These are phyloP conservation scores for Macrophomina phaseolina DNA, from an alignment of 2,329 filamentous ascomycete genomes.

Conservation along the genomic window DNA sequence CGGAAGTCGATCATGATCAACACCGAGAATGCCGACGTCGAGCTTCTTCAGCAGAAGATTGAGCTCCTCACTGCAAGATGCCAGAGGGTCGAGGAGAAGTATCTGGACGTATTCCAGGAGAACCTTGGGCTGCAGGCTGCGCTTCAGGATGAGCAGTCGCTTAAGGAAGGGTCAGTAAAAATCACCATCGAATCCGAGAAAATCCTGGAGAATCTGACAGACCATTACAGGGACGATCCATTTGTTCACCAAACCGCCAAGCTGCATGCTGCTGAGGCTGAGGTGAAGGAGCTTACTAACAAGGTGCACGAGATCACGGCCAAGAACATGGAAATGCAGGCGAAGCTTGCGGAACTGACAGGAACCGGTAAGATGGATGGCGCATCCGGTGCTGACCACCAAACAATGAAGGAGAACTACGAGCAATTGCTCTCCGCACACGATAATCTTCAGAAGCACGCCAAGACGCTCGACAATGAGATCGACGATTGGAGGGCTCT, in stretches of 20 bases:
- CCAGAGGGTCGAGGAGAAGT: conserved; percentile 47
- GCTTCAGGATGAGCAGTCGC: conserved; percentile 40
- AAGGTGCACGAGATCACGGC: conserved; percentile 26
- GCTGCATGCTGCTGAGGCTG: conserved; percentile 42
- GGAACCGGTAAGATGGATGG: conserved; percentile 31
- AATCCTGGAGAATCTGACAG: conserved; percentile 12
- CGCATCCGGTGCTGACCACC: conserved; percentile 37
- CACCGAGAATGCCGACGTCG: conserved; percentile 31
- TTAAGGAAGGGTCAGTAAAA: conserved; percentile 36
- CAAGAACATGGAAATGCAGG: conserved; percentile 29
- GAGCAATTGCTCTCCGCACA: conserved; percentile 43
- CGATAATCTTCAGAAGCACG: conserved; percentile 41
- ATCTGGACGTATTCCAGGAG: conserved; percentile 50
- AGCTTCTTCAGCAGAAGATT: conserved; percentile 48
- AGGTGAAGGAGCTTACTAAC: conserved; percentile 30
- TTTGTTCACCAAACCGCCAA: conserved; percentile 48
- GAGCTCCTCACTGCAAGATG: conserved; percentile 44
- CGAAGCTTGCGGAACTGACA: conserved; percentile 20
- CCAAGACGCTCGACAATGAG: conserved; percentile 42
- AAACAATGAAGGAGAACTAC: conserved; percentile 41
- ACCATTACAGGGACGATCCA: conserved; percentile 31
- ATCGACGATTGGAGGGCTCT: conserved; percentile 45
- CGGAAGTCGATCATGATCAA: conserved; percentile 25
- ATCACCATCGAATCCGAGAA: conserved; percentile 31
- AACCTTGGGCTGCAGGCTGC: conserved; percentile 46